Base-by-base conservation (phyloP, 176 grass and related monocot species). In the sorghum (Sorghum bicolor) region DNA sequence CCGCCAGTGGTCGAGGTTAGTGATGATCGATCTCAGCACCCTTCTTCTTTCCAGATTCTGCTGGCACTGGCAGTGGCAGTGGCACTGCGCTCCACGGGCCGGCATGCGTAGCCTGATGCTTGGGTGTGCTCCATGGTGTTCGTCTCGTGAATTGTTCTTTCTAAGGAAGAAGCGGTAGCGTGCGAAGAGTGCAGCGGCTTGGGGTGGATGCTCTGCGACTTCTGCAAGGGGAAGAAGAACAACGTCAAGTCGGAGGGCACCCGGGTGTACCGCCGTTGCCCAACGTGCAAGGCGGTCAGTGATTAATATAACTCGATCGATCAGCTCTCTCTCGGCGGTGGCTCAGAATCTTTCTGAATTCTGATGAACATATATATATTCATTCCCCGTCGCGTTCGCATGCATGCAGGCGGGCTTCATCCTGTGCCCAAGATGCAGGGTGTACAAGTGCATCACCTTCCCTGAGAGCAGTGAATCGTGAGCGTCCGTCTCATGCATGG, bases 151-250 rank as follows among this genome's bases (percentile, higher is more conserved):
- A 64, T 30, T 30, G 61, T 43, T 43, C 34, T 64, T 81, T 16
- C 37, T 52, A 72, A 82, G 80, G 80, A 82, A 82, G 80, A 72
- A 80, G 85, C 85, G 64, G 88, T 84, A 55, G 83, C 28, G 75
- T 94, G 93, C 34, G 90, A 86, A 6, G 79, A 15, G 7, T 94
- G 93, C 79, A 22, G 31, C 25, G 93, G 87, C 70, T 45, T 60
- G 33, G 93, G 93, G 45, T 94, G 93, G 93, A 55, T 88, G 83
- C 48, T 94, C 12, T 94, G 93, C 76, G 85, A 81, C 74, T 92
- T 92, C 77, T 92, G 93, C 78, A 69, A 92, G 47, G 93, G 93
- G 30, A 92, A 92, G 90, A 92, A 94, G 93, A 94, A 89, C 80
- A 88, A 94, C 81, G 87, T 94, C 58, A 81, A 90, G 85, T 75